Evolutionary conservation across 805 yeast genomes (phyloP).

Genomic region (Metschnikowia continentalis): DNA sequence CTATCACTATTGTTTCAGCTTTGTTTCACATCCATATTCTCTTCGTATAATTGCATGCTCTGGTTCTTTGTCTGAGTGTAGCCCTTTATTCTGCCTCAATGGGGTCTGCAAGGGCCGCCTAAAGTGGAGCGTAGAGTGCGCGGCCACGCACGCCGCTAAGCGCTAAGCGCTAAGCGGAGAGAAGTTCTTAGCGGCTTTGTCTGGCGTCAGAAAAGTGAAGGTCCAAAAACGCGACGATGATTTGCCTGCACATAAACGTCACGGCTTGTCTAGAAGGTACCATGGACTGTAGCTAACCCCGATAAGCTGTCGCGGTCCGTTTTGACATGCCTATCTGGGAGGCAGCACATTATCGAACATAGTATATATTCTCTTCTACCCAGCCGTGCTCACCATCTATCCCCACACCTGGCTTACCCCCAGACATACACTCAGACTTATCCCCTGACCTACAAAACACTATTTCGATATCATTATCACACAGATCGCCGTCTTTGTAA

Average conservation of each 20-base stretch:
- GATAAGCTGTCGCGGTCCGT: not conserved
- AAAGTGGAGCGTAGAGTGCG: no score
- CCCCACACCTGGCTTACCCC: no score
- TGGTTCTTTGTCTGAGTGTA: no score
- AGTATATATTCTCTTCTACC: not conserved
- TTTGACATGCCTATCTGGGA: conserved; percentile 3
- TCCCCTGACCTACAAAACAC: not conserved
- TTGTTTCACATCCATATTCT: no score
- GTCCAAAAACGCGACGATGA: not conserved
- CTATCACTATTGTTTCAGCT: no score
- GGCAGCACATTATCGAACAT: not conserved
- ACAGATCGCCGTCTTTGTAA: conserved; percentile 4
- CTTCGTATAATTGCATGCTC: no score
- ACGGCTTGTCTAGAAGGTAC: not conserved
- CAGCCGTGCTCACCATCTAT: not conserved
- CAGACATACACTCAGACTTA: no score
- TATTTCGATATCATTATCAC: not conserved
- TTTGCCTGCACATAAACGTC: not conserved
- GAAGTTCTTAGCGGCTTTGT: not conserved
- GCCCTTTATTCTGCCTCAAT: no score
- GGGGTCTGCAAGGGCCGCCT: no score
- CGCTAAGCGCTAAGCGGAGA: not conserved
- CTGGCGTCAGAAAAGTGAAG: no score
- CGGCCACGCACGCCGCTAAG: not conserved
- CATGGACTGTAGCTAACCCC: not conserved